Evolutionary conservation across 495 filamentous ascomycete species (phyloP).

Genomic region (Tuber brumale): DNA sequence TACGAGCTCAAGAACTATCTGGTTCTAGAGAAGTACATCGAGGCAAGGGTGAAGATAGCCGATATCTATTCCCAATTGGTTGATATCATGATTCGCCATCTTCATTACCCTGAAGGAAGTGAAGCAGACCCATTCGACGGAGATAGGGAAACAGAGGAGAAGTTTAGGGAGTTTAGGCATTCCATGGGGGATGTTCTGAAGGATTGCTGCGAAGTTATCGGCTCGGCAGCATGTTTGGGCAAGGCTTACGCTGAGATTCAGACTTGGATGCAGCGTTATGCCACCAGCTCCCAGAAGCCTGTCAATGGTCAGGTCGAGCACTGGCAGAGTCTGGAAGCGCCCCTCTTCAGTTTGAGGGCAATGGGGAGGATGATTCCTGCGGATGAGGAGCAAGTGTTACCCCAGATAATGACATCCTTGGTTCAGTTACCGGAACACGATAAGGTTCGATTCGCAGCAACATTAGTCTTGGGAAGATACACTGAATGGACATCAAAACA

Average conservation of each 20-base stretch:
- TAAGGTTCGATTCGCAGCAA: constrained; percentile 91
- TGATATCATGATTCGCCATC: constrained; percentile 84
- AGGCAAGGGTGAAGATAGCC: constrained; percentile 64
- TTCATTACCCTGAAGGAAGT: constrained; percentile 77
- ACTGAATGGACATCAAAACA: constrained; percentile 97
- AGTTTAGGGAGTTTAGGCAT: constrained; percentile 93
- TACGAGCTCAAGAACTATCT: constrained; percentile 97
- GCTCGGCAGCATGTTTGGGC: constrained; percentile 76
- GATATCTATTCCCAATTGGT: constrained; percentile 81
- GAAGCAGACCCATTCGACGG: constrained; percentile 87
- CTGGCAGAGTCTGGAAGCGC: constrained; percentile 94
- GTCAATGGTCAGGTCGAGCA: constrained; percentile 61
- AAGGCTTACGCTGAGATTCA: constrained; percentile 82
- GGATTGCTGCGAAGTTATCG: constrained; percentile 93
- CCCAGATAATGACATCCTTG: constrained; percentile 82
- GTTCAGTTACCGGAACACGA: constrained; percentile 92
- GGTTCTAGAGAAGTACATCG: constrained; percentile 78
- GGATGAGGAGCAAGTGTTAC: constrained; percentile 76
- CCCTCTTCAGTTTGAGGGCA: constrained; percentile 87
- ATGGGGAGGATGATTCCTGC: constrained; percentile 96
- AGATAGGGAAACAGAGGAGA: constrained; percentile 92
- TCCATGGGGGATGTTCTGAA: constrained; percentile 97
- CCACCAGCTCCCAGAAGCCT: constrained; percentile 51
- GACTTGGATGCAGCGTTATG: constrained; percentile 75
- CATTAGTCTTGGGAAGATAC: constrained; percentile 93